A percentile compares a stretch with the other conserved stretches of the same genome.
Evolutionary conservation across 2,329 filamentous ascomycete species (phyloP).

Genomic region (Botrytis sinoallii): DNA sequence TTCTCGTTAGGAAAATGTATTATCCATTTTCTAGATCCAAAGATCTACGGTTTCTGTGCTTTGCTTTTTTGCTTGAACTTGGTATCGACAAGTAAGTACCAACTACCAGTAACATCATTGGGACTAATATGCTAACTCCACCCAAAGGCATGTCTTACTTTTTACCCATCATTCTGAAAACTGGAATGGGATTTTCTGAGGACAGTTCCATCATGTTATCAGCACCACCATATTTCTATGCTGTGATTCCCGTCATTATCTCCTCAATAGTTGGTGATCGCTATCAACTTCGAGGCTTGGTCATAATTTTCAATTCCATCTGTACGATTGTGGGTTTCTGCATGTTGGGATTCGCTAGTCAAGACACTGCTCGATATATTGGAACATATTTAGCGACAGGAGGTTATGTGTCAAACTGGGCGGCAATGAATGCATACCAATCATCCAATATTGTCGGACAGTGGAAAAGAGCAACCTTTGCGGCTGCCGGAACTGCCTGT

Average conservation of each 20-base stretch:
- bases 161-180: slow-evolving; percentile 68
- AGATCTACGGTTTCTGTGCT: slow-evolving; percentile 60
- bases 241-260: slow-evolving; percentile 46
- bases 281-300: slow-evolving; percentile 43
- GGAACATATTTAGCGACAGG: slow-evolving; percentile 52
- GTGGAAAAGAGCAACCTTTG: slow-evolving; percentile 82
- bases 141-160: slow-evolving; percentile 67
- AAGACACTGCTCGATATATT: slow-evolving; percentile 35
- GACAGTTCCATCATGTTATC: slow-evolving; percentile 53
- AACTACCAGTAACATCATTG: neutral
- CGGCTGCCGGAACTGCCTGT: slow-evolving; percentile 71
- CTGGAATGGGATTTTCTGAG: slow-evolving; percentile 53
- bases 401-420: slow-evolving; percentile 76
- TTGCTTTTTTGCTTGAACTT: slow-evolving; percentile 68
- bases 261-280: slow-evolving; percentile 58
- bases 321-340: slow-evolving; percentile 34
- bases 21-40: slow-evolving; percentile 49
- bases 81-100: slow-evolving; percentile 53
- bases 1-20: slow-evolving; percentile 60
- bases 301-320: slow-evolving; percentile 36
- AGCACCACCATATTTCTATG: slow-evolving; percentile 51
- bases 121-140: neutral
- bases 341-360: slow-evolving; percentile 35
- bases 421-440: slow-evolving; percentile 74
- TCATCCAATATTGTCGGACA: slow-evolving; percentile 86